Evolutionary conservation across 73 alveolate genomes (phyloP).

Genomic region (Blepharisma japonicum): DNA sequence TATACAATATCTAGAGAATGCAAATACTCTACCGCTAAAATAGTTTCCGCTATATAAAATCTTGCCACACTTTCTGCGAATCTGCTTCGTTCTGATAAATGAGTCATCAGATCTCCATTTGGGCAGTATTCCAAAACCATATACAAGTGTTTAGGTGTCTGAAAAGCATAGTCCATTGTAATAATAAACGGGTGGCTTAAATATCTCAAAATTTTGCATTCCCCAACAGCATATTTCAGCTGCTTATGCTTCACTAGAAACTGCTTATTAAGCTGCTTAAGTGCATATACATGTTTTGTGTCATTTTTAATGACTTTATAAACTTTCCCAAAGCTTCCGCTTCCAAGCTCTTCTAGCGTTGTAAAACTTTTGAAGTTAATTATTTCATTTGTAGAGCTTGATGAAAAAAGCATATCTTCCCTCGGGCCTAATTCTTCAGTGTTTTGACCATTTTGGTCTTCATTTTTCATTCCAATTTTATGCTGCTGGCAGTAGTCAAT

Average conservation of each 20-base stretch:
- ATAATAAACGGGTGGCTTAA: conserved; percentile 85
- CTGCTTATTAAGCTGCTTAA: conserved; percentile 84
- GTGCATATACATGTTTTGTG: conserved; percentile 69
- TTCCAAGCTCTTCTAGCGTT: conserved; percentile 66
- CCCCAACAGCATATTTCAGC: conserved; percentile 81
- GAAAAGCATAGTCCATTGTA: conserved; percentile 72
- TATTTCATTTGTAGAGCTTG: not conserved
- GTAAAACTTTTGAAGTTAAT: conserved; percentile 30
- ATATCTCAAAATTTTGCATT: conserved; percentile 67
- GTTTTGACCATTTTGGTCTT: not conserved
- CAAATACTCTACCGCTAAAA: conserved; percentile 18
- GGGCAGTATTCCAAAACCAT: conserved; percentile 71
- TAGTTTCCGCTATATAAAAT: conserved; percentile 17
- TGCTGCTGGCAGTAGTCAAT: not conserved
- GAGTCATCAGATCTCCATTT: conserved; percentile 28
- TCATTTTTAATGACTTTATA: conserved; percentile 84
- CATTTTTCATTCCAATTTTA: not conserved
- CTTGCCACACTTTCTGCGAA: conserved; percentile 7
- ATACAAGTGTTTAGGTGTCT: conserved; percentile 81
- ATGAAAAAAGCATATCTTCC: not conserved
- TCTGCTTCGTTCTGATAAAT: conserved; percentile 21
- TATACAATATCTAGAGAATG: conserved; percentile 24
- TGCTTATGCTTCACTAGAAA: conserved; percentile 68
- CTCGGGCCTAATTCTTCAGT: not conserved
- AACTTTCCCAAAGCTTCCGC: conserved; percentile 93